Base-by-base conservation (phyloP, 2,329 filamentous ascomycete genomes). In the Cladophialophora carrionii region DNA sequence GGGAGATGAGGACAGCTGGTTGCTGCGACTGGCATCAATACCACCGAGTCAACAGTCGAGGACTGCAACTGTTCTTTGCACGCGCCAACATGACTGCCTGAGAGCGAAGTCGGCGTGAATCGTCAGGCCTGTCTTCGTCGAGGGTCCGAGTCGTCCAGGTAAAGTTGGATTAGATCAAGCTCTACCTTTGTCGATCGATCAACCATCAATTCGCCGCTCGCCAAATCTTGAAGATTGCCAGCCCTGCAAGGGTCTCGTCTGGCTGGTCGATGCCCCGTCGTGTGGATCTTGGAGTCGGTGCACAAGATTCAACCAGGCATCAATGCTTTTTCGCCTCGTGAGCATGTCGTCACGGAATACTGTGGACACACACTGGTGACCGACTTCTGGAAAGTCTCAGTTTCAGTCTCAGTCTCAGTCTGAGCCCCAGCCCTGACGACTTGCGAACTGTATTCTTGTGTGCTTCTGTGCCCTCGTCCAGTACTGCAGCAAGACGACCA, bases 221-320 rank as follows among this genome's bases (percentile, higher is more conserved):
- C 22, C 22, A 20, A 17, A 51, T 10, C 37, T 26, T 51, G 48
- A 51, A 26, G 20, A 51, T 51, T 20, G 22, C 24, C 48, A 29
- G 20, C 22, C 20, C 24, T 51, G 26, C 37, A 1, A 41, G 37
- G 3, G 3, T 29, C 37, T 1, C 14, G 37, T 17, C 17, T 17
- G 17, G 14, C 34, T 37, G 4, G 12, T 17, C 34, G 14, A 4
- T 17, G 34, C 34, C 4, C 14, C n/a, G 9, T 10, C 20, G 2
- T 9, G 57, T 51, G 57, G 43, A 59, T 49, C 57, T 59, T 31
- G 55, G 26, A 43, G n/a, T 4, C 4, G 12, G 43, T 31, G 29
- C 29, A 24, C 31, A 41, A 37, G 48, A 26, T 53, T 20, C 29
- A 10, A 51, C 57, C 57, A 60, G 57, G 57, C 57, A 60, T 60